Evolutionary conservation across 1,284 basidiomycete genomes (phyloP).

Genomic region (Thelephora terrestris): DNA sequence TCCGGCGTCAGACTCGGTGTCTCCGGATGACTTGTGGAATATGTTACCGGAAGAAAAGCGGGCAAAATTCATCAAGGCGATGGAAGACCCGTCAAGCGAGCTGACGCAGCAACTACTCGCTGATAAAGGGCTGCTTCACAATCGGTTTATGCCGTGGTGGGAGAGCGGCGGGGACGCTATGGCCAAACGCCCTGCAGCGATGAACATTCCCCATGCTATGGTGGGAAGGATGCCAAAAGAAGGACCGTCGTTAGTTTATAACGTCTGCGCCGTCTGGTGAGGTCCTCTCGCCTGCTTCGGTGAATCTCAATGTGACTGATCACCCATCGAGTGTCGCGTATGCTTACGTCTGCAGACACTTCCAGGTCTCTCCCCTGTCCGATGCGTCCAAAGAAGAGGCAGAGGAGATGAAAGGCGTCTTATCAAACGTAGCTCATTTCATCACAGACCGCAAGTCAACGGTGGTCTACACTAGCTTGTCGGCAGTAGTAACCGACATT

Average conservation of each 20-base stretch:
- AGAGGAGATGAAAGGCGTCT: constrained; percentile 34
- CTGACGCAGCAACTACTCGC: constrained; percentile 49
- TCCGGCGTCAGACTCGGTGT: constrained; percentile 33
- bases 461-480: constrained; percentile 35
- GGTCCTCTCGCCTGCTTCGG: constrained; percentile 17
- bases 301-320: not conserved
- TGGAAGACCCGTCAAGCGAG: constrained; percentile 49
- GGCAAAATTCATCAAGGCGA: constrained; percentile 42
- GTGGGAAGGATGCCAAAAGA: constrained; percentile 24
- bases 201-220: constrained; percentile 40
- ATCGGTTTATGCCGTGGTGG: constrained; percentile 59
- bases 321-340: constrained; percentile 46
- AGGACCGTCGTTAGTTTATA: constrained; percentile 47
- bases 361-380: constrained; percentile 48
- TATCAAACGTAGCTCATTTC: constrained; percentile 51
- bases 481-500: constrained; percentile 42
- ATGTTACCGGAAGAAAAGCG: constrained; percentile 48
- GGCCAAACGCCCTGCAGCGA: constrained; percentile 28
- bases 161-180: not conserved
- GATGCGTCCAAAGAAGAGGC: constrained; percentile 24
- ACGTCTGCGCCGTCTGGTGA: constrained; percentile 55
- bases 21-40: constrained; percentile 55
- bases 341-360: constrained; percentile 47
- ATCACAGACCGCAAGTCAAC: constrained; percentile 46
- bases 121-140: constrained; percentile 40